These are phyloP conservation scores for Durio zibethinus DNA, from an alignment of 345 rosid species.

Conservation along the genomic window DNA sequence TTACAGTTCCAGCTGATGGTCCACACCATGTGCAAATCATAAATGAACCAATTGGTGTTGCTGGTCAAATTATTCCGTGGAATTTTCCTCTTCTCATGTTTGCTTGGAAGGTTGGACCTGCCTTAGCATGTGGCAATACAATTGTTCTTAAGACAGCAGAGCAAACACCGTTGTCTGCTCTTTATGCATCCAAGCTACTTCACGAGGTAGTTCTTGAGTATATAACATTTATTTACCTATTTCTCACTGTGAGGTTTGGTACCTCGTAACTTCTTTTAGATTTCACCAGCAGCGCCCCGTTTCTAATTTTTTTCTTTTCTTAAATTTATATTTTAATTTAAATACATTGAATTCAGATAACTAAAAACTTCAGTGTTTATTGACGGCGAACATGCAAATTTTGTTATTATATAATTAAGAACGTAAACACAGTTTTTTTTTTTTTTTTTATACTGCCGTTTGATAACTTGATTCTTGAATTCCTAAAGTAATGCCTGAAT, in stretches of 20 bases:
- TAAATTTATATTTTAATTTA: not conserved
- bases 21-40: conserved; percentile 68
- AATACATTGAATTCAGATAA: not conserved
- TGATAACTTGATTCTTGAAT: not conserved
- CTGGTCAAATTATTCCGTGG: conserved; percentile 96
- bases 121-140: conserved; percentile 66
- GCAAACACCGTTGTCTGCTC: conserved; percentile 69
- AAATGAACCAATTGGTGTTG: conserved; percentile 94
- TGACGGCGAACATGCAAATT: not conserved
- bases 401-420: not conserved
- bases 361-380: not conserved
- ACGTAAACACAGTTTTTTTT: not conserved
- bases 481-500: not conserved
- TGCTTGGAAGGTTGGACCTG: conserved; percentile 73
- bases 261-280: not conserved
- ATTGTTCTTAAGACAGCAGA: conserved; percentile 67
- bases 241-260: not conserved
- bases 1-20: conserved; percentile 78
- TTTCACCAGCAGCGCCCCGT: not conserved
- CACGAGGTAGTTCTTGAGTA: conserved; percentile 44
- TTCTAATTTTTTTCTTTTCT: not conserved
- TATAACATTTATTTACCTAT: not conserved
- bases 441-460: not conserved
- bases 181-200: conserved; percentile 46
- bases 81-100: conserved; percentile 91